Evolutionary conservation across 163 green algal species (phyloP), one percentile per base, ranked within the genome.

Genomic region (Chlorella variabilis): DNA sequence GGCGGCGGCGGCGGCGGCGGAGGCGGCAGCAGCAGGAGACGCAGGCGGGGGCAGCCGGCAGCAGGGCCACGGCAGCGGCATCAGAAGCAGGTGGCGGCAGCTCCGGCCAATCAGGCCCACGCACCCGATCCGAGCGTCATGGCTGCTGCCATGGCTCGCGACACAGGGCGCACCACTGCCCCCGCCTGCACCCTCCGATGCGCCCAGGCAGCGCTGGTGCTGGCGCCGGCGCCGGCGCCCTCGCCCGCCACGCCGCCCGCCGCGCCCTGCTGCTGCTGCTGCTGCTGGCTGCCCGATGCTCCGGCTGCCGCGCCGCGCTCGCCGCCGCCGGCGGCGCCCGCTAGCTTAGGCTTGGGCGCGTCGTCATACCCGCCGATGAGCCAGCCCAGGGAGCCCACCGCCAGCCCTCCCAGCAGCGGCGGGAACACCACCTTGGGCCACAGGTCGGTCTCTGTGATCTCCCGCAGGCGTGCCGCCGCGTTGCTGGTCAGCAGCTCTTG

Each of bases 371-470:
- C 73, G 17, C 82, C 82, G 8, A 80, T 71, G 17, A 54, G 27
- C 39, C 78, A 34, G 13, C 77, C 68, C 20, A 89, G 54, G 4
- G 66, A 41, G 13, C 75, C 84, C 11, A 88, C 84, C 15, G 70
- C 23, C 6, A 66, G 31, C n/a, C 75, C 82, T 48, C 59, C 89
- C 45, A 90, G 11, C 20, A 85, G 20, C 23, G 89, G 89, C 2
- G 89, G 87, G 8, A 91, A 79, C 1, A 92, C 66, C 0, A 92
- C 58, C 25, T 78, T 63, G 8, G 63, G 42, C 77, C 74, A 83
- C 33, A 80, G 63, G 36, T 84, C 83, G 33, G 29, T 58, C 31
- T 84, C 83, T 4, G 69, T 62, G 13, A 82, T 80, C 29, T 76
- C 39, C 2, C 58, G 49, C 42, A 83, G 78, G 33, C 51, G 62